Evolutionary conservation across 2,329 filamentous ascomycete species (phyloP), one percentile per base, ranked within the genome.

Genomic region (Ilyonectria sp.): DNA sequence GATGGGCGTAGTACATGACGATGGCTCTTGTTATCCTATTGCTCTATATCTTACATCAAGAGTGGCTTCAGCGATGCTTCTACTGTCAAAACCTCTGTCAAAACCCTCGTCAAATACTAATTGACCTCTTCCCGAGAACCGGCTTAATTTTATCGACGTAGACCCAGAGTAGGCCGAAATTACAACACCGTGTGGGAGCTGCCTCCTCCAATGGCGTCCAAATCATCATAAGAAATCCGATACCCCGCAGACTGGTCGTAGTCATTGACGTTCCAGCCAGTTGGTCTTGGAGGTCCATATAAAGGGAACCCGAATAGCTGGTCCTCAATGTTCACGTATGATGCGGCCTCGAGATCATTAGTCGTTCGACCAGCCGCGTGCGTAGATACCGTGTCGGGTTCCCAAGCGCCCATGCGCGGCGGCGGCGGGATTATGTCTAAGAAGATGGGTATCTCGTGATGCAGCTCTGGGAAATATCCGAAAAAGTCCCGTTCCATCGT

Each of bases 401-500:
- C 46, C 21, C 46, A 49, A 6, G 4, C 23, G 13, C 21, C 23
- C 13, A 49, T 23, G 11, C 13, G 23, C 3, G 21, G 7, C 4
- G 23, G 21, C 13, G 46, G 46, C 6, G 46, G 6, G 13, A 26
- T 3, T 15, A 26, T 9, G 6, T 49, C 46, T 9, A 49, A 49
- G 17, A 49, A 49, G 1, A 49, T 29, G 15, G 46, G 46, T 49
- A 49, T 49, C 8, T 49, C 21, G 5, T 49, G 46, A 4, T 29
- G 46, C 29, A 60, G 35, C 9, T 60, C 57, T 6, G 57, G 57
- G 21, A 52, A 60, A 3, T 43, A 19, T 1, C 31, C 7, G 11
- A 60, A 60, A 21, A 60, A 60, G 15, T 40, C 17, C 5, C n/a
- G 17, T 11, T 52, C 57, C 57, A 60, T 60, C 4, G 57, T 60